Conservation (phyloP, 148 eudicot genomes). For the Persicaria tinctoria region DNA sequence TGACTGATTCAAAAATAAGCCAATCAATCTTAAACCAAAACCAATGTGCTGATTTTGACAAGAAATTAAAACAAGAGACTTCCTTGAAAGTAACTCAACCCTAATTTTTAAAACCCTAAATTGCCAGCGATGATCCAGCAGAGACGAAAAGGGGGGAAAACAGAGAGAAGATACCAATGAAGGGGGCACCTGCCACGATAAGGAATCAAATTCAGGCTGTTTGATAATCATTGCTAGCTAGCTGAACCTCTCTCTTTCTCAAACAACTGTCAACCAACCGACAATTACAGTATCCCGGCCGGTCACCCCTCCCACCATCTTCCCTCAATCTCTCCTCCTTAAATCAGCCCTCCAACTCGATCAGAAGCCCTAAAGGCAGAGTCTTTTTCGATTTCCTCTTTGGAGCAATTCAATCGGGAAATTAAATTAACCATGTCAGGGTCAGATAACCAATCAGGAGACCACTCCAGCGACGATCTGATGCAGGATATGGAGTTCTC, state of each 20-base stretch:
- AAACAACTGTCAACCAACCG: constrained; percentile 1
- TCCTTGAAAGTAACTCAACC: background rate
- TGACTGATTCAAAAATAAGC: background rate
- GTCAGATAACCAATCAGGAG: background rate
- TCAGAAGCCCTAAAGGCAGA: background rate
- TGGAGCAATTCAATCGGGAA: no score
- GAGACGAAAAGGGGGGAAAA: background rate
- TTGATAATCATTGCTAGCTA: background rate
- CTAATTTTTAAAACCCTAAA: constrained; percentile 1
- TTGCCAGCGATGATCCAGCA: background rate
- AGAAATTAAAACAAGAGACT: background rate
- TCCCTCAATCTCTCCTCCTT: background rate
- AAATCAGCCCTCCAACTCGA: background rate
- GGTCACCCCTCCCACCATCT: constrained; percentile 1
- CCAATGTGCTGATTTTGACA: background rate
- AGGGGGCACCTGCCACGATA: background rate
- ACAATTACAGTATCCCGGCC: background rate
- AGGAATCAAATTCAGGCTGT: constrained; percentile 3
- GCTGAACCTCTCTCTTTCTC: background rate
- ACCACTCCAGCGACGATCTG: background rate
- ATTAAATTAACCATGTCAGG: background rate
- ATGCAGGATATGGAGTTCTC: constrained; percentile 11
- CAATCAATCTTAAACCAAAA: background rate
- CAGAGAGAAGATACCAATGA: background rate
- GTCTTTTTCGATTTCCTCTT: background rate